These are phyloP conservation scores for thale cress (Arabidopsis thaliana) DNA, from an alignment of 345 rosid genomes.

Conservation along the genomic window DNA sequence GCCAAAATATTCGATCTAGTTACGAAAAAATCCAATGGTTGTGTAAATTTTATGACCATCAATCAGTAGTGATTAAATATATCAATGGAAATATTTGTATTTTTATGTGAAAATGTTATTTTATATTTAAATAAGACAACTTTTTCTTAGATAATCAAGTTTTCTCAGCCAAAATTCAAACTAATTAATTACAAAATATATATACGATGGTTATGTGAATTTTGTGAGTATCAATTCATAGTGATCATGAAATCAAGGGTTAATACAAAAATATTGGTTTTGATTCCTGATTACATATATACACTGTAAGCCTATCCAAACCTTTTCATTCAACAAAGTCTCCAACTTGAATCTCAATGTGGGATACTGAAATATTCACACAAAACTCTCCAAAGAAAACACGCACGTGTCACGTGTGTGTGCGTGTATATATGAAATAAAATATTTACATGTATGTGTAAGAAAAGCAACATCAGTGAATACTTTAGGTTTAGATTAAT, in stretches of 20 bases:
- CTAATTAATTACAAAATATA: background rate
- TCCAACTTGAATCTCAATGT: conserved; percentile 4
- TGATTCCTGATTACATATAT: background rate
- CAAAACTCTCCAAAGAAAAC: background rate
- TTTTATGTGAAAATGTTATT: background rate
- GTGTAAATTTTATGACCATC: background rate
- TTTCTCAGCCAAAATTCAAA: background rate
- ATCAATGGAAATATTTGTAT: no score
- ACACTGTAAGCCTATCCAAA: background rate
- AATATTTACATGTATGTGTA: conserved; percentile 14
- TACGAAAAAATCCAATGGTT: background rate
- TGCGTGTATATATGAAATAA: background rate
- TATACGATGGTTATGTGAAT: background rate
- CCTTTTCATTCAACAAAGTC: conserved; percentile 14
- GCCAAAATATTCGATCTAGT: background rate
- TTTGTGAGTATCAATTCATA: background rate
- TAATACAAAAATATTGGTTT: background rate
- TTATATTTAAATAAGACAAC: background rate
- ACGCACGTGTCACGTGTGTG: background rate
- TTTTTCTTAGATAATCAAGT: background rate
- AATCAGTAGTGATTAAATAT: no score
- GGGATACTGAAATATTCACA: background rate
- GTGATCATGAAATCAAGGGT: background rate
- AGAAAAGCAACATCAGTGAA: conserved; percentile 11
- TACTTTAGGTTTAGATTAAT: background rate